Percentiles rank a stretch among this genome's conserved stretches.
Conservation (phyloP, 202 grass and related monocot species). For the Digitaria exilis region DNA sequence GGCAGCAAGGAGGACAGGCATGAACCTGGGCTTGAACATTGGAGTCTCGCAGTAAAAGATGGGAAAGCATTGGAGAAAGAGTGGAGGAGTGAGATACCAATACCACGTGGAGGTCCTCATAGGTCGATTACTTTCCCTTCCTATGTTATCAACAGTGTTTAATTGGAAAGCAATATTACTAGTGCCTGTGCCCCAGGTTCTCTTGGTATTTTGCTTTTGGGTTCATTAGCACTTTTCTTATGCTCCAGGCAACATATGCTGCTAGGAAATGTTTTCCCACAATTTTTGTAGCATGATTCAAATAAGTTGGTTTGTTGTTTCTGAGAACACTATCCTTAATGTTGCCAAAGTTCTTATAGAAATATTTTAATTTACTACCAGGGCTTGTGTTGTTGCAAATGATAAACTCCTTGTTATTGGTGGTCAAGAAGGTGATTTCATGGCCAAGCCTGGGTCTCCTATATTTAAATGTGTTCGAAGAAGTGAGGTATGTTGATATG, state of each 20-base stretch:
- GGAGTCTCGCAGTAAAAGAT: conserved; percentile 91
- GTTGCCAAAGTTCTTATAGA: conserved; percentile 5
- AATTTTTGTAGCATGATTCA: conserved; percentile 14
- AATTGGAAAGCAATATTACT: conserved; percentile 23
- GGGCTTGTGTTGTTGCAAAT: conserved; percentile 94
- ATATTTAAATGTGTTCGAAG: conserved; percentile 98
- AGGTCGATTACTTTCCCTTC: conserved; percentile 57
- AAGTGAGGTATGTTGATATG: conserved; percentile 70
- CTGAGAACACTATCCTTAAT: not conserved
- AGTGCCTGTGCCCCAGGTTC: conserved; percentile 19
- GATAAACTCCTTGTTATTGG: conserved; percentile 89
- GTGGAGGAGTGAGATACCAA: conserved; percentile 82
- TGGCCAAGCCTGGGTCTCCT: conserved; percentile 97
- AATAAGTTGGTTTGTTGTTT: conserved; percentile 25
- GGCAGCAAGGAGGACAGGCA: conserved; percentile 99
- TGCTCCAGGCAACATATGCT: not conserved
- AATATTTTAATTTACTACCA: conserved; percentile 43
- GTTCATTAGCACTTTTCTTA: too few species aligned
- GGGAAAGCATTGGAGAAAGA: conserved; percentile 86
- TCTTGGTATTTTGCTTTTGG: not conserved
- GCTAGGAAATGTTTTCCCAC: not conserved
- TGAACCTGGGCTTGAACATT: conserved; percentile 89
- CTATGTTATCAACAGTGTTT: conserved; percentile 23
- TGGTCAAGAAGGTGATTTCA: conserved; percentile 99
- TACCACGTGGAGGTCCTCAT: conserved; percentile 93